Evolutionary conservation across 306 rosid species (phyloP).

Genomic region (Urtica urens): DNA sequence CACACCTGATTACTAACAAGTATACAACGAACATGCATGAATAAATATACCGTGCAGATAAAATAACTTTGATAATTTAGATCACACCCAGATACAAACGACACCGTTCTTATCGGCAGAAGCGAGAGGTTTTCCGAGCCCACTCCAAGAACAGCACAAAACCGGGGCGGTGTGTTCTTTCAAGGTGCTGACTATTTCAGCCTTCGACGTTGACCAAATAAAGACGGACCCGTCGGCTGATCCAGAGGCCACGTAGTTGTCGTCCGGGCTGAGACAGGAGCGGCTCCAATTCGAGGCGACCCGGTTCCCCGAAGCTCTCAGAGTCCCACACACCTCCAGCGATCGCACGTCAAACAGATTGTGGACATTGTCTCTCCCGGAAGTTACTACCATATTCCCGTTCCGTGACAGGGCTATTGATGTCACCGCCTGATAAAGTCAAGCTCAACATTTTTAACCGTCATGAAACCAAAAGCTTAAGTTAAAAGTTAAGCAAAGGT

Average conservation of each 20-base stretch:
- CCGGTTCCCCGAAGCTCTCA: conserved; percentile 63
- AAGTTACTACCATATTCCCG: conserved; percentile 68
- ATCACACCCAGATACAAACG: conserved; percentile 69
- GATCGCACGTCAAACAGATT: conserved; percentile 77
- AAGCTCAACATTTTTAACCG: too few relatives aligned
- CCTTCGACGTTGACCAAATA: conserved; percentile 71
- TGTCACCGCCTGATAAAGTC: conserved; percentile 62
- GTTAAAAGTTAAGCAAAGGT: too few relatives aligned
- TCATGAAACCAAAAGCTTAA: too few relatives aligned
- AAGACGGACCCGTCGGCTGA: conserved; percentile 78
- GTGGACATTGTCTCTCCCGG: conserved; percentile 92
- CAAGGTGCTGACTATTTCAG: conserved; percentile 64
- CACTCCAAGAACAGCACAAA: conserved; percentile 84
- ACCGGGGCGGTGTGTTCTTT: conserved; percentile 77
- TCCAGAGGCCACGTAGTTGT: conserved; percentile 86
- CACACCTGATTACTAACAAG: background rate
- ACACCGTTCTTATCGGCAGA: conserved; percentile 85
- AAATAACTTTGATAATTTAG: background rate
- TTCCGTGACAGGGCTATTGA: conserved; percentile 76
- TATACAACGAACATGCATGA: conserved; percentile 10
- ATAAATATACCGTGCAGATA: background rate
- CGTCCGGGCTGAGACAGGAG: conserved; percentile 92
- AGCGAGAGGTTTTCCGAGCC: conserved; percentile 73
- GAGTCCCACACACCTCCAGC: conserved; percentile 75
- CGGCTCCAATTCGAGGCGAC: conserved; percentile 96